Evolutionary conservation across 441 rosid species (phyloP).

Genomic region (Populus trichocarpa): DNA sequence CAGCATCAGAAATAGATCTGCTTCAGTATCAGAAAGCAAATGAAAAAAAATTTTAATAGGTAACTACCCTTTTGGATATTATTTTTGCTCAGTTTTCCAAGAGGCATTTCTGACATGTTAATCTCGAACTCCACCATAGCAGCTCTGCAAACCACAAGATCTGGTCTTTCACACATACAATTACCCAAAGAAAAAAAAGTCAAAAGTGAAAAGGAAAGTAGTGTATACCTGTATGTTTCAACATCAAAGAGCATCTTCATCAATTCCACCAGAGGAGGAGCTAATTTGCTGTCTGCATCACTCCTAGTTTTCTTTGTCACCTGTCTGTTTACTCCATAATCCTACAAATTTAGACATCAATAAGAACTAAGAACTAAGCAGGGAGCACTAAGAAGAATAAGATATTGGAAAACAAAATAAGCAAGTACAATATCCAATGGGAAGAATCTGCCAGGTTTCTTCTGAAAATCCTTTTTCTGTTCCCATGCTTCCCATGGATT

Average conservation of each 20-base stretch:
- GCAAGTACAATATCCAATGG: conserved; percentile 82
- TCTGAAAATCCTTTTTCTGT: conserved; percentile 64
- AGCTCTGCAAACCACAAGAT: conserved; percentile 55
- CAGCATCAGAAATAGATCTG: not conserved
- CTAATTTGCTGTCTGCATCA: conserved; percentile 44
- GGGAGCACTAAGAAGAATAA: not conserved
- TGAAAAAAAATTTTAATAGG: conserved; percentile 7
- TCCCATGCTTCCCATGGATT: conserved; percentile 96
- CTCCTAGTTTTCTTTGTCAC: conserved; percentile 37
- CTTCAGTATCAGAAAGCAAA: not conserved
- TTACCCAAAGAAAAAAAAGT: conserved; percentile 5
- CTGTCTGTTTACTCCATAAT: conserved; percentile 83
- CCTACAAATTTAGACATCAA: conserved; percentile 44
- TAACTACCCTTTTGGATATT: conserved; percentile 79
- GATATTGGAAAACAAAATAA: not conserved
- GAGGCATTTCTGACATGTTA: conserved; percentile 98
- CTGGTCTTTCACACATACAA: conserved; percentile 14
- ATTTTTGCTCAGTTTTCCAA: conserved; percentile 89
- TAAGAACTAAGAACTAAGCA: not conserved
- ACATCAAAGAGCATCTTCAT: conserved; percentile 26
- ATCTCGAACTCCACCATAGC: conserved; percentile 99
- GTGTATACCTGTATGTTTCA: conserved; percentile 48
- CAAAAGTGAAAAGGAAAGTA: not conserved
- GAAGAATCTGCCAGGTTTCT: conserved; percentile 83
- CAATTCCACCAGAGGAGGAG: conserved; percentile 65